Base-by-base conservation (phyloP, 345 rosid genomes). In the Cardamine resedifolia region DNA sequence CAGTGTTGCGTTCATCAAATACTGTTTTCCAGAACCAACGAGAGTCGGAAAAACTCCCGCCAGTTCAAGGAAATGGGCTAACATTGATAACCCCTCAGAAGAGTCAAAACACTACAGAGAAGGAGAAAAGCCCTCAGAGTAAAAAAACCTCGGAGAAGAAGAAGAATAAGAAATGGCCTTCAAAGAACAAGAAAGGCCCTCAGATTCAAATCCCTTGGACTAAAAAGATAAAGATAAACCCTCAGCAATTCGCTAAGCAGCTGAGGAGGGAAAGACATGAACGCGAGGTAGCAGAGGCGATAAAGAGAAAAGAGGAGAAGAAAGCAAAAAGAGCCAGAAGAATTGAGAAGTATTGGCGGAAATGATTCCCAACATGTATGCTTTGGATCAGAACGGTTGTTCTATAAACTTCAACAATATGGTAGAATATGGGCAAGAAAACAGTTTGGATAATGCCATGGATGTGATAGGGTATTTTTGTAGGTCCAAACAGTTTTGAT, bases 1-100 rank as follows among this genome's bases (percentile, higher is more conserved):
- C 70, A 62, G 43, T 33, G 9, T 53, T 75, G 31, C 53, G 70
- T 75, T 65, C 70, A 12, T 26, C 28, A 26, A 5, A n/a, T n/a
- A n/a, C n/a, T n/a, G n/a, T n/a, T n/a, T n/a, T n/a, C n/a, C n/a
- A n/a, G n/a, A n/a, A n/a, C n/a, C n/a, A n/a, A n/a, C n/a, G 28
- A 26, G 28, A 26, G 28, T 26, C 28, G 28, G n/a, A n/a, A n/a
- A n/a, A n/a, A n/a, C n/a, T n/a, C n/a, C n/a, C n/a, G n/a, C n/a
- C n/a, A n/a, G n/a, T 34, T 33, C 12, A 9, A 34, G 39, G 39
- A 34, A 9, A 34, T 11, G 15, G 15, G 41, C 12, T 10, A 9
- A 34, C 11, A 36, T 36, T 11, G 15, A 38, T 38, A 11, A 38
- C 44, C 23, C 23, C 51, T 47, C 50, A 45, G 10, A 45, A 45